Evolutionary conservation across 768 basidiomycete species (phyloP).

Genomic region (Hypholoma sublateritium): DNA sequence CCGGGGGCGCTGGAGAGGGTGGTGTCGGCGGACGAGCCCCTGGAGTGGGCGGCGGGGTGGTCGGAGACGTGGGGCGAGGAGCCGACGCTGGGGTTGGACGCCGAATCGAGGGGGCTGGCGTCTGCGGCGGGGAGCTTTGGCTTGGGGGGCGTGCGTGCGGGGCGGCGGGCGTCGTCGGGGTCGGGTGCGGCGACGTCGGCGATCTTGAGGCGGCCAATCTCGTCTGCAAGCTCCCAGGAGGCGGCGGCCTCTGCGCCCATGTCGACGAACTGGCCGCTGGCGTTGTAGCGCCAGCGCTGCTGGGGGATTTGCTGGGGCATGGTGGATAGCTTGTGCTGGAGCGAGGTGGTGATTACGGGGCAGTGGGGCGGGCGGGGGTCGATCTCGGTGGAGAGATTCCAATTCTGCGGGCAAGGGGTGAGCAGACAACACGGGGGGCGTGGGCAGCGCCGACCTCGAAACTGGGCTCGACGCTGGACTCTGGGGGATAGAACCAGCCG

Average conservation of each 20-base stretch:
- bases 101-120: constrained; percentile 71
- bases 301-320: constrained; percentile 44
- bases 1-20: constrained; percentile 57
- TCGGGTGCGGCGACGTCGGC: constrained; percentile 49
- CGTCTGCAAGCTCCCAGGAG: constrained; percentile 74
- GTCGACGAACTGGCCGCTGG: constrained; percentile 63
- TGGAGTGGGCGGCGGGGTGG: constrained; percentile 74
- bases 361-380: constrained; percentile 31
- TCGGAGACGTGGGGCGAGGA: constrained; percentile 73
- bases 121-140: constrained; percentile 52
- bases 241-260: constrained; percentile 41
- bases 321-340: constrained; percentile 37
- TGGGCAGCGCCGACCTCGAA: constrained; percentile 42
- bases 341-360: constrained; percentile 28
- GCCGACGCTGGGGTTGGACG: constrained; percentile 68
- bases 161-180: constrained; percentile 47
- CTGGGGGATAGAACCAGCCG: constrained; percentile 51
- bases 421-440: constrained; percentile 31
- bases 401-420: constrained; percentile 35
- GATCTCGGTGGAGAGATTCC: constrained; percentile 43
- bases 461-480: constrained; percentile 38
- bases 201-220: constrained; percentile 72
- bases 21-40: constrained; percentile 82
- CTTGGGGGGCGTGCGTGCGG: constrained; percentile 69
- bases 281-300: constrained; percentile 65